Evolutionary conservation across 1,284 basidiomycete species (phyloP), one percentile per base, ranked within the genome.

Genomic region (Thelephora terrestris): DNA sequence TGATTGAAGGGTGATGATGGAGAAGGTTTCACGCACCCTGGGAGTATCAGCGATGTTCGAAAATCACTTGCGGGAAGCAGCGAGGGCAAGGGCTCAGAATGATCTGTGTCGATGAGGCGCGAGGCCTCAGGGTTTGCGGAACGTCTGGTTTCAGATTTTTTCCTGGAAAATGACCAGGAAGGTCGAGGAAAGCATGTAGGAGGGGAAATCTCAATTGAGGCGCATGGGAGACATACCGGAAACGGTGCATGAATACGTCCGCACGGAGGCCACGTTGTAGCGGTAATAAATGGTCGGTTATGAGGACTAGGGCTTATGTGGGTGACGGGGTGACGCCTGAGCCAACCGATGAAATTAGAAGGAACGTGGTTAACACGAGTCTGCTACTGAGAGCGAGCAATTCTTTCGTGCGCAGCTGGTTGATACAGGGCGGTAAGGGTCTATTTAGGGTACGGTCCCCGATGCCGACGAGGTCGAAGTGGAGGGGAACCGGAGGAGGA

Each of bases 341-440:
- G 56, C 50, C 53, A 48, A 61, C 65, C 64, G 69, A 58, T 61
- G 61, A 57, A 69, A 68, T 61, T 71, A 66, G 62, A 68, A 68
- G 68, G 73, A 83, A 81, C 82, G 81, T 85, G 83, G 71, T 70
- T 59, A 72, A 78, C 81, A 84, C 79, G 82, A 81, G 80, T 75
- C 47, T 32, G 29, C 7, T 7, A 32, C 12, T 32, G 4, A 14
- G 14, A 32, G 29, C 29, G 29, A 7, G 29, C 29, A 12, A 32
- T 7, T 32, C 29, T 14, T 32, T 32, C 29, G 7, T 32, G 29
- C n/a, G n/a, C 29, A 32, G 29, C 29, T 14, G 6, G 14, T 32
- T 32, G 29, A 32, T 10, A 5, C 29, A 32, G 29, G 29, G 14
- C 29, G 9, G 9, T 32, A 12, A n/a, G 29, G 29, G 29, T 32